Percentiles rank a stretch among this genome's conserved stretches.
Evolutionary conservation across 345 rosid species (phyloP).

Genomic region (Salix purpurea): DNA sequence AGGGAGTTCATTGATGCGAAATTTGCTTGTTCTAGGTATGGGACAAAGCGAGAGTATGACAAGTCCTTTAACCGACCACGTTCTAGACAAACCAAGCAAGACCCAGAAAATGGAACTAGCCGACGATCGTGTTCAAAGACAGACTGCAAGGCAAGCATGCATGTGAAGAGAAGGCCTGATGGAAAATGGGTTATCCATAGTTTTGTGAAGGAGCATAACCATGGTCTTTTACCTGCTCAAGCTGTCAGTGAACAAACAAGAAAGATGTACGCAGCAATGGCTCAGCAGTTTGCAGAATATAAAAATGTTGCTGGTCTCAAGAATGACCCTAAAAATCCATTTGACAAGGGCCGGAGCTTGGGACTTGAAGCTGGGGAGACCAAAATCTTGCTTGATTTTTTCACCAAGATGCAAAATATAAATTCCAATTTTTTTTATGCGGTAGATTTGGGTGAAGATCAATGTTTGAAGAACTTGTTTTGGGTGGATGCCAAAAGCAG

Average conservation of each 20-base stretch:
- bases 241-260: constrained; percentile 70
- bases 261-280: constrained; percentile 70
- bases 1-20: constrained; percentile 69
- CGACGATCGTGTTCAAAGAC: constrained; percentile 55
- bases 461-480: constrained; percentile 46
- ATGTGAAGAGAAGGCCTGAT: constrained; percentile 62
- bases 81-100: constrained; percentile 55
- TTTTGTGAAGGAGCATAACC: constrained; percentile 64
- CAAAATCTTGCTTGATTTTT: constrained; percentile 43
- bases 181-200: constrained; percentile 68
- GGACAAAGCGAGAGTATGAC: constrained; percentile 57
- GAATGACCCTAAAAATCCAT: constrained; percentile 35
- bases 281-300: constrained; percentile 64
- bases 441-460: constrained; percentile 58
- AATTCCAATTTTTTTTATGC: constrained; percentile 68
- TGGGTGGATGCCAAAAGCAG: constrained; percentile 75
- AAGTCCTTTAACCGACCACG: constrained; percentile 51
- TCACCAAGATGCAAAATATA: constrained; percentile 42
- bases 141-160: constrained; percentile 75
- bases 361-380: constrained; percentile 52
- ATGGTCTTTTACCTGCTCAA: constrained; percentile 67
- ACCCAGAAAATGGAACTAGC: constrained; percentile 50
- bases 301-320: constrained; percentile 50
- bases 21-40: constrained; percentile 75
- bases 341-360: constrained; percentile 46